Evolutionary conservation across 2,329 filamentous ascomycete species (phyloP), one percentile per base, ranked within the genome.

Genomic region (Cladophialophora carrionii): DNA sequence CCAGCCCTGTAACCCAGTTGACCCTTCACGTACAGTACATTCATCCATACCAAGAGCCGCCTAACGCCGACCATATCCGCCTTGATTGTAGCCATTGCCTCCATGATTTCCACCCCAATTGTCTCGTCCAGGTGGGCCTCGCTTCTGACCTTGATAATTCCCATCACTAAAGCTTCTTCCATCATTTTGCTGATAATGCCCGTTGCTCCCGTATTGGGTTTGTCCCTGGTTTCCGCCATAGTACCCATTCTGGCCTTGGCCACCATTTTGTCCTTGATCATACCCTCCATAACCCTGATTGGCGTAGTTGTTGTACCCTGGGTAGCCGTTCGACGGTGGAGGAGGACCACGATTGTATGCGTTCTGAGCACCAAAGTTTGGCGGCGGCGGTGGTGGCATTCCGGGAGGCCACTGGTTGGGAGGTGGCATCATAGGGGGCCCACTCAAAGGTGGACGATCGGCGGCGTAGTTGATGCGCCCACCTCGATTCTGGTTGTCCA

Each of bases 401-500:
- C 71, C 72, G 5, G 73, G 74, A 17, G 72, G 49, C n/a, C 59
- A 41, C 26, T 41, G 73, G 64, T 80, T 81, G 49, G 74, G 77
- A 29, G 79, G 79, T 14, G 79, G 80, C 66, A 81, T 82, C 24
- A 78, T 75, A 24, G 68, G 68, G 1, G 56, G 55, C 24, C 63
- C 51, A 34, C 68, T 65, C 29, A 67, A 29, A 5, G 67, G 70
- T 51, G 72, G 69, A 61, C 72, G 71, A 66, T 74, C 69, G 22
- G 70, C 74, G 41, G 78, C 79, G 73, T 87, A 88, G 68, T 85
- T 86, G 73, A 86, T 84, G 20, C 79, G 80, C 56, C 79, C 78
- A 32, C 71, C 62, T 37, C 68, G 58, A 53, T 72, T 73, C 22
- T 68, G 66, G 10, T 64, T 59, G 49, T 72, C 70, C 29, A 64